Evolutionary conservation across 139 green algal genomes (phyloP).

Genomic region (Pleodorina starrii): DNA sequence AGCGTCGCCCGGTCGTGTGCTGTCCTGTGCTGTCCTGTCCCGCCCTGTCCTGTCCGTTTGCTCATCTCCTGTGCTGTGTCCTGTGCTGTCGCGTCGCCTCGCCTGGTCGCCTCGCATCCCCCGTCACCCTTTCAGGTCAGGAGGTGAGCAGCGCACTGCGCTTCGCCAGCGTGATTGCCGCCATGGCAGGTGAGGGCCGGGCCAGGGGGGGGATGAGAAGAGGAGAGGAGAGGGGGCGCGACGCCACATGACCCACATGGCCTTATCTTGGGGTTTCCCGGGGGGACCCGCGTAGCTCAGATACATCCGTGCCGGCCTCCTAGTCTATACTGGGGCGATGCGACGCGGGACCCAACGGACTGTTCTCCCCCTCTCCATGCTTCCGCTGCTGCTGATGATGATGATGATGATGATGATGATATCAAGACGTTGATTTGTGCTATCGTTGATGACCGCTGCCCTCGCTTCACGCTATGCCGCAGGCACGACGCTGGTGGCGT

Average conservation of each 20-base stretch:
- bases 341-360: no score
- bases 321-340: no score
- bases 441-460: background rate
- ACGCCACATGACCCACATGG: background rate
- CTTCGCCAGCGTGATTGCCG: conserved; percentile 77
- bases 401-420: no score
- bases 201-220: background rate
- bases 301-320: no score
- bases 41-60: no score
- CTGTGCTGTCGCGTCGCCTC: no score
- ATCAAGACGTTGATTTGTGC: background rate
- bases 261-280: no score
- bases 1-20: no score
- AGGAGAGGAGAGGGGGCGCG: background rate
- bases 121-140: conserved; percentile 14
- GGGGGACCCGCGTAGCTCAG: no score
- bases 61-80: background rate
- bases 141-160: conserved; percentile 77
- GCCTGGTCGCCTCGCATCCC: background rate
- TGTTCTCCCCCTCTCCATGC: no score
- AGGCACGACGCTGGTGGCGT: conserved; percentile 59
- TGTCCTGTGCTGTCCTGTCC: no score
- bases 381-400: no score
- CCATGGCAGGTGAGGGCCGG: conserved; percentile 74
- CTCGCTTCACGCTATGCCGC: background rate